Evolutionary conservation across 139 green algal genomes (phyloP).

Genomic region (Closterium sp.): DNA sequence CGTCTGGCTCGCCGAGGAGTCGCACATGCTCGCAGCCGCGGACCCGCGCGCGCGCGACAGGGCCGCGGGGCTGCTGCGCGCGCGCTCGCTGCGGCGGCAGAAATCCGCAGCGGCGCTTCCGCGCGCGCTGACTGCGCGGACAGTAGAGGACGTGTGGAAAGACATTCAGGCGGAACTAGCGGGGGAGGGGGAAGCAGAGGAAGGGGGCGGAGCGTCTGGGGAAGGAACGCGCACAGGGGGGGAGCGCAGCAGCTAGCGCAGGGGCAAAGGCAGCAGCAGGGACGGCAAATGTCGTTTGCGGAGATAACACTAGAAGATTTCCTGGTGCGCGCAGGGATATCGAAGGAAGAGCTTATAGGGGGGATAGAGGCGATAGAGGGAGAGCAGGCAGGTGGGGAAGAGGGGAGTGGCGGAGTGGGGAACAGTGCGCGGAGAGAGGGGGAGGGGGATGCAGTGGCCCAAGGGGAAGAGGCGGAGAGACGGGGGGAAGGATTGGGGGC

Average conservation of each 20-base stretch:
- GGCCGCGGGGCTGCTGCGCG: not conserved
- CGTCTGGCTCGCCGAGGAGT: constrained; percentile 42
- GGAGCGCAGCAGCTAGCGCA: not conserved
- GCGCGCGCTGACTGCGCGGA: constrained; percentile 17
- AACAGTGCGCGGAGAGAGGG: not conserved
- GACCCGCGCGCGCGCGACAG: not conserved
- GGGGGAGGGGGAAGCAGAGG: not conserved
- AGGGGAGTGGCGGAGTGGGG: not conserved
- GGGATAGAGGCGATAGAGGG: not conserved
- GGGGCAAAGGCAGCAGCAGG: not conserved
- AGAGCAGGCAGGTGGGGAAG: not conserved
- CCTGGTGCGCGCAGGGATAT: constrained; percentile 24
- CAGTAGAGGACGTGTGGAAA: constrained; percentile 49
- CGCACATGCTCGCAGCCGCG: constrained; percentile 26
- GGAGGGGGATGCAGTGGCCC: not conserved
- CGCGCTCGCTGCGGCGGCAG: constrained; percentile 15
- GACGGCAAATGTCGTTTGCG: constrained; percentile 24
- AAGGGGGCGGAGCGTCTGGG: not conserved
- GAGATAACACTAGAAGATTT: constrained; percentile 54
- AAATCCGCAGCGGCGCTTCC: constrained; percentile 1
- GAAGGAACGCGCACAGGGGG: not conserved
- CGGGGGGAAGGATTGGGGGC: no score
- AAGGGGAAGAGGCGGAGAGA: not conserved
- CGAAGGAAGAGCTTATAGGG: not conserved
- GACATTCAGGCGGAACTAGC: constrained; percentile 27